Conservation (phyloP, 2,329 filamentous ascomycete species). For the Talaromyces amestolkiae region DNA sequence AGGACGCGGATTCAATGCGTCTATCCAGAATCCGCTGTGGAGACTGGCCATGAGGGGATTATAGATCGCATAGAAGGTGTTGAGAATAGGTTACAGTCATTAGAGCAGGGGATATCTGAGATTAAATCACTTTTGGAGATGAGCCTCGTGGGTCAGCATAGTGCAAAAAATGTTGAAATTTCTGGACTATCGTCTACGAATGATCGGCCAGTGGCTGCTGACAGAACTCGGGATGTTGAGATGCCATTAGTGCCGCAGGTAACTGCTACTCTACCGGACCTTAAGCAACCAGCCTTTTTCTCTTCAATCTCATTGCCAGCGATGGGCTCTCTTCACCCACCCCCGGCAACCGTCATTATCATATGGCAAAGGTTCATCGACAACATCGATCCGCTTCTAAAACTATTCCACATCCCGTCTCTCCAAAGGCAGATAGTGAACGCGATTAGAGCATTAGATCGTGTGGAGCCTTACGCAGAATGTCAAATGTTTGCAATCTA, state of each 20-base stretch:
- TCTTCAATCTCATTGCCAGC: background rate
- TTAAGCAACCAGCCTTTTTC: background rate
- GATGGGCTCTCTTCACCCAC: background rate
- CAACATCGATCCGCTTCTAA: conserved; percentile 6
- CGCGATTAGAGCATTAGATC: background rate
- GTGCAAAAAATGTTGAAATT: background rate
- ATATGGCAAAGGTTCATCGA: conserved; percentile 14
- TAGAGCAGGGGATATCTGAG: background rate
- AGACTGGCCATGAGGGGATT: background rate
- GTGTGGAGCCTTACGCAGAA: background rate
- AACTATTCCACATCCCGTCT: background rate
- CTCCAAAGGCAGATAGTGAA: background rate
- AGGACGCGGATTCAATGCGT: background rate
- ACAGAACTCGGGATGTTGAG: background rate
- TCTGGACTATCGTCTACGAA: background rate
- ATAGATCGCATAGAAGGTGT: background rate
- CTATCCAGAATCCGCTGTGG: background rate
- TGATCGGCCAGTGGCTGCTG: background rate
- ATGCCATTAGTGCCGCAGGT: background rate
- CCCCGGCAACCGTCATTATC: background rate
- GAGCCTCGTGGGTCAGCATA: background rate
- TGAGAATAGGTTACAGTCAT: background rate
- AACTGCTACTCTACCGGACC: too few relatives aligned
- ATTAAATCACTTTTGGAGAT: background rate
- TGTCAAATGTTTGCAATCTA: conserved; percentile 10